These are phyloP conservation scores for Xylariales sp. DNA, from an alignment of 2,329 filamentous ascomycete species.

Conservation along the genomic window DNA sequence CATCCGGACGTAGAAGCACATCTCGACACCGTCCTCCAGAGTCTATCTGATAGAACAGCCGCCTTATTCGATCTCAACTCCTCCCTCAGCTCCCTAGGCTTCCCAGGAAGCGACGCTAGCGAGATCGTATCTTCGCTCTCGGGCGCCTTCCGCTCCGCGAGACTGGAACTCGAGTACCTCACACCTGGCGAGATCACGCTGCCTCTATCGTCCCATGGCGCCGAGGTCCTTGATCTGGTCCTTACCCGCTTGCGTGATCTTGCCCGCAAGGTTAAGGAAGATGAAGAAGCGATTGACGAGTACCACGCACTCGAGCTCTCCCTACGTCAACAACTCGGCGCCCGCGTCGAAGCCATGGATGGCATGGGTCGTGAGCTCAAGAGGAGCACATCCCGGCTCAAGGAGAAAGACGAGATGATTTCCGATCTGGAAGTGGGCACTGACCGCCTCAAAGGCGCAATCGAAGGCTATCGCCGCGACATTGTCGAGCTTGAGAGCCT, in stretches of 20 bases:
- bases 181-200: conserved; percentile 53
- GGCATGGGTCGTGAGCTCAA: conserved; percentile 38
- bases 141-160: conserved; percentile 48
- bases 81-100: conserved; percentile 46
- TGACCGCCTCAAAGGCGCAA: conserved; percentile 45
- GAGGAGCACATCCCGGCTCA: conserved; percentile 26
- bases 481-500: conserved; percentile 48
- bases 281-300: conserved; percentile 53
- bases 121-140: conserved; percentile 45
- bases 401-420: conserved; percentile 34
- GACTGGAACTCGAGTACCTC: conserved; percentile 58
- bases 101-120: conserved; percentile 40
- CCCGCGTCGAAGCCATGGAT: conserved; percentile 48
- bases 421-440: conserved; percentile 45
- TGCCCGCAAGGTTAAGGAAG: conserved; percentile 39
- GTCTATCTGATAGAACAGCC: conserved; percentile 44
- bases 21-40: conserved; percentile 38
- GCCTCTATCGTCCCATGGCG: conserved; percentile 47
- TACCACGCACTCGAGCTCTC: conserved; percentile 53
- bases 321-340: conserved; percentile 51
- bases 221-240: conserved; percentile 51
- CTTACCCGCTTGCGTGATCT: conserved; percentile 46
- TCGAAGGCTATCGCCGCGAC: conserved; percentile 50
- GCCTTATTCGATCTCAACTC: conserved; percentile 40
- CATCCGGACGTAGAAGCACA: conserved; percentile 34